These are phyloP conservation scores for Ceratocystiopsis minuta DNA, from an alignment of 2,329 filamentous ascomycete species.

Conservation along the genomic window DNA sequence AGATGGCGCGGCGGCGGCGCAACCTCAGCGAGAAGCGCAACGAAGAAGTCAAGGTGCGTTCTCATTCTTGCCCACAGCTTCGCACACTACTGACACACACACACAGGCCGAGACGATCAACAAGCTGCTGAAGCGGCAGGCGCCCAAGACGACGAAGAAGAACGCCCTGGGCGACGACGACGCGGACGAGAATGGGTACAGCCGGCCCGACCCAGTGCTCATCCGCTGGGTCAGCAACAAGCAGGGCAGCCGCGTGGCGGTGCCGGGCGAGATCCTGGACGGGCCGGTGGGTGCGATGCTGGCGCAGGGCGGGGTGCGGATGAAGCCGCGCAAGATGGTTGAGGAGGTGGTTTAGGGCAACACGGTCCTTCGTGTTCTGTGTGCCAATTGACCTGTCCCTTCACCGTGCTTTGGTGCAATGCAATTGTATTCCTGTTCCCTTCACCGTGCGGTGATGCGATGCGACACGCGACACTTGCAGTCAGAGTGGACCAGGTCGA, in stretches of 20 bases:
- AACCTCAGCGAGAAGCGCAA: slow-evolving; percentile 48
- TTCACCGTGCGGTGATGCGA: too few species aligned
- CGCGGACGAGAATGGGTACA: slow-evolving; percentile 23
- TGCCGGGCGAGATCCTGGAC: slow-evolving; percentile 50
- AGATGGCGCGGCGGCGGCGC: slow-evolving; percentile 42
- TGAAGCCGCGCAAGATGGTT: slow-evolving; percentile 28
- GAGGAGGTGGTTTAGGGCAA: slow-evolving; percentile 30
- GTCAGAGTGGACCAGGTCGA: background rate
- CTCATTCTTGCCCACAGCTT: background rate
- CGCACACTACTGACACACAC: background rate
- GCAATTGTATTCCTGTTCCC: too few species aligned
- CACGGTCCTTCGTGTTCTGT: too few species aligned
- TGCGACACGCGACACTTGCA: too few species aligned
- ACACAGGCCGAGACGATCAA: slow-evolving; percentile 75
- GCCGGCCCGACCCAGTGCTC: slow-evolving; percentile 31
- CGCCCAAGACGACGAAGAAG: slow-evolving; percentile 47
- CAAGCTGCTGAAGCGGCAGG: slow-evolving; percentile 73
- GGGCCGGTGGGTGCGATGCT: slow-evolving; percentile 38
- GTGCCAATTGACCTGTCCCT: too few species aligned
- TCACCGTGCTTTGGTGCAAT: too few species aligned
- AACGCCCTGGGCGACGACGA: slow-evolving; percentile 30
- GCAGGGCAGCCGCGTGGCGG: slow-evolving; percentile 41
- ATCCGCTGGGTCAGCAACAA: slow-evolving; percentile 55
- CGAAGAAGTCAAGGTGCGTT: slow-evolving; percentile 38
- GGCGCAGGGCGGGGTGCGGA: slow-evolving; percentile 24